Percentiles rank a stretch among this genome's conserved stretches.
phyloP scores from a whole-genome alignment of 257 asterid genomes.

The Penstemon eatonii region DNA sequence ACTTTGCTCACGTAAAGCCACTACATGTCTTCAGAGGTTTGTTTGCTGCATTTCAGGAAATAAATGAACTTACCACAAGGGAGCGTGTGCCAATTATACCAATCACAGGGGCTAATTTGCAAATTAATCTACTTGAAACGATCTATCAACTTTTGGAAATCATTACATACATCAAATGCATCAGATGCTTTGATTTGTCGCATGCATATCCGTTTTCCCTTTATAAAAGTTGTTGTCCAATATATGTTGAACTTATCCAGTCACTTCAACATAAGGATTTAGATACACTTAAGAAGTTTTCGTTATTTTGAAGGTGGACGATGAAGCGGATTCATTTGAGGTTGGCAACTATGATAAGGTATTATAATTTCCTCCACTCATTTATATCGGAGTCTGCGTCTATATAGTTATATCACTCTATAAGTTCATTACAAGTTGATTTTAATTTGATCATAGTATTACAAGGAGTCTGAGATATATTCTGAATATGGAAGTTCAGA shows the following conservation, averaged over 20 bases:
- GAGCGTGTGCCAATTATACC: no score
- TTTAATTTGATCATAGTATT: constrained; percentile 32
- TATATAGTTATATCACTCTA: background rate
- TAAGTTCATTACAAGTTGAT: background rate
- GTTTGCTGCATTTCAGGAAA: no score
- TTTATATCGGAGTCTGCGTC: background rate
- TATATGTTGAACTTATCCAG: background rate
- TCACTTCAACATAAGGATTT: background rate
- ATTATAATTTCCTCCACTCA: background rate
- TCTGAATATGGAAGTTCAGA: constrained; percentile 30
- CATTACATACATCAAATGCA: background rate
- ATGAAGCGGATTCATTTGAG: constrained; percentile 50
- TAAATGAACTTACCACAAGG: no score
- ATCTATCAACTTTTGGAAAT: background rate
- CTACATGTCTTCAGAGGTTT: no score
- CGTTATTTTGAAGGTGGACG: constrained; percentile 36
- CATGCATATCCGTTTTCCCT: background rate
- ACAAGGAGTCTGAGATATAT: constrained; percentile 4
- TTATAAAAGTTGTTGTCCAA: background rate
- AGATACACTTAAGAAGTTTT: background rate
- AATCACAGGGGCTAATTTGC: background rate
- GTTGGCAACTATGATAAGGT: constrained; percentile 54
- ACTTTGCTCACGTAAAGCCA: no score
- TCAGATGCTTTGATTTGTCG: background rate
- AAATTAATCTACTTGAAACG: background rate